phyloP scores from a whole-genome alignment of 2,329 filamentous ascomycete genomes.

The Alternaria tenuissima region DNA sequence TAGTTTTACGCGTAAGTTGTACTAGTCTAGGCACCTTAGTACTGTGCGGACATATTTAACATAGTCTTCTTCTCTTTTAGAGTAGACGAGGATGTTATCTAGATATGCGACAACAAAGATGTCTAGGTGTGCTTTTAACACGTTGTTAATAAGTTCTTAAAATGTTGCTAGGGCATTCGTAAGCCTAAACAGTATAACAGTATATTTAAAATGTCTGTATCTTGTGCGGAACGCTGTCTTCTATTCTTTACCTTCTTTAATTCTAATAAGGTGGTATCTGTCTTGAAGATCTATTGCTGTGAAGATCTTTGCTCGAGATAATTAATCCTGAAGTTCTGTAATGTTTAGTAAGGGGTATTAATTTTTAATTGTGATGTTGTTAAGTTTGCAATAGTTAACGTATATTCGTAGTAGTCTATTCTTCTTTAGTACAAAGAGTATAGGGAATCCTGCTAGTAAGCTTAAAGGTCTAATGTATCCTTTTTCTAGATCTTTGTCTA shows the following conservation, averaged over 20 bases:
- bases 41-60: accelerated
- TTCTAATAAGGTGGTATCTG: slow-evolving; percentile 15
- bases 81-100: neutral
- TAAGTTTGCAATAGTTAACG: neutral
- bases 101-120: neutral
- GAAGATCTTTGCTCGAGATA: slow-evolving; percentile 8
- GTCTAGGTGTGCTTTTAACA: slow-evolving; percentile 1
- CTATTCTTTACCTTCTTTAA: slow-evolving; percentile 15
- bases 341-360: too few species aligned
- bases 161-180: slow-evolving; percentile 9
- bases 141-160: slow-evolving; percentile 16
- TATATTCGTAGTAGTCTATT: slow-evolving; percentile 4
- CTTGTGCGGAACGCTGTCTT: slow-evolving; percentile 15
- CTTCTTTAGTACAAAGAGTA: slow-evolving; percentile 11
- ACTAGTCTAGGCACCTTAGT: too few species aligned
- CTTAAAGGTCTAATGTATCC: neutral
- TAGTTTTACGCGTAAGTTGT: too few species aligned
- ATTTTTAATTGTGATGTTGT: too few species aligned
- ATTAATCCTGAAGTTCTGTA: too few species aligned
- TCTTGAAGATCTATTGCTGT: slow-evolving; percentile 14
- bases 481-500: neutral
- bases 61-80: too few species aligned
- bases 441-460: slow-evolving; percentile 2
- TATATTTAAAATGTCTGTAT: slow-evolving; percentile 15
- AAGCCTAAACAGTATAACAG: slow-evolving; percentile 13